These are phyloP conservation scores for Linnemannia schmuckeri DNA, from an alignment of 192 early-diverging fungal genomes.

Conservation along the genomic window DNA sequence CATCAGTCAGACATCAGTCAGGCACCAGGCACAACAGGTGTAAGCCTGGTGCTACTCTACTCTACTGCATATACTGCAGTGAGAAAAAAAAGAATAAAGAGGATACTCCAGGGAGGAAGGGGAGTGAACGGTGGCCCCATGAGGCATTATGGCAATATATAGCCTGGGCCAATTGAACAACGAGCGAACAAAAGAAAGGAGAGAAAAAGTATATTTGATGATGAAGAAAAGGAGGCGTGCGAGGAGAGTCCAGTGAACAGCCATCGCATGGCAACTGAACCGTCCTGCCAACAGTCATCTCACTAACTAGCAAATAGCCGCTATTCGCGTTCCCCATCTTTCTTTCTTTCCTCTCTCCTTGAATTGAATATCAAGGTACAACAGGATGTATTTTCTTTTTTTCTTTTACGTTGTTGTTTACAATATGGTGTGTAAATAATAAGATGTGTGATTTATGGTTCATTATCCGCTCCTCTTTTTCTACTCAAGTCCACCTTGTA, in stretches of 20 bases:
- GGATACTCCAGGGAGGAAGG: too few relatives aligned
- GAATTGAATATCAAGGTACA: neutral
- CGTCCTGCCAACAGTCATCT: neutral
- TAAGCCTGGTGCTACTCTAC: too few relatives aligned
- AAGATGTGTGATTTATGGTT: neutral
- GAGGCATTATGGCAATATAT: too few relatives aligned
- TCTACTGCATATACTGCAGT: too few relatives aligned
- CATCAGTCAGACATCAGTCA: neutral
- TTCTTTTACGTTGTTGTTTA: too few relatives aligned
- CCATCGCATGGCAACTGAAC: neutral
- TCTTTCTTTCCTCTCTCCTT: constrained; percentile 4
- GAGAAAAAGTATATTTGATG: too few relatives aligned
- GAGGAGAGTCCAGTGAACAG: neutral
- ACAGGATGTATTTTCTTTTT: neutral
- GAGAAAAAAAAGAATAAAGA: too few relatives aligned
- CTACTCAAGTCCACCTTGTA: neutral
- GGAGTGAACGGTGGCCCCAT: too few relatives aligned
- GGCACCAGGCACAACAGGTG: neutral
- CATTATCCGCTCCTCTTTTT: neutral
- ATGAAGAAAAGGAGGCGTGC: neutral
- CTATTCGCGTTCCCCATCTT: neutral
- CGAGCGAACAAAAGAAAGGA: too few relatives aligned
- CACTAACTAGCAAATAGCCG: neutral
- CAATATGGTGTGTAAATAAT: neutral
- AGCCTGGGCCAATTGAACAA: too few relatives aligned